Evolutionary conservation across 192 early-diverging fungal genomes (phyloP).

Genomic region (Paraglomus occultum): DNA sequence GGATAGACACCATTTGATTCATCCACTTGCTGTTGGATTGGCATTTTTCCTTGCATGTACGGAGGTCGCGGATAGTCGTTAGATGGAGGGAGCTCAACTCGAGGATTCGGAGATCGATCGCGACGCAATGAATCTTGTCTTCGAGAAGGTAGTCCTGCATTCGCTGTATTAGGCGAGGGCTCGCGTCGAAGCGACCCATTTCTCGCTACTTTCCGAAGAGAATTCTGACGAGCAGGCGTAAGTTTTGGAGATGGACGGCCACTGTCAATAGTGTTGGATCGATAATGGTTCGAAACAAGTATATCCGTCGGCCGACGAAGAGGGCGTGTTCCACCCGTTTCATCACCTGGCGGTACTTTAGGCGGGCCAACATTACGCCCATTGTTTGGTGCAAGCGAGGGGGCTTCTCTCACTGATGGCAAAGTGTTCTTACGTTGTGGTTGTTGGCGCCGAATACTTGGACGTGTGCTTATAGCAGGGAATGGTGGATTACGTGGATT

Average conservation of each 20-base stretch:
- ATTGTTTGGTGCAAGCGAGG: too few species aligned
- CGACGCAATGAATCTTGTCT: too few species aligned
- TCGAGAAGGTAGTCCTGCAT: too few species aligned
- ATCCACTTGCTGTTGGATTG: too few species aligned
- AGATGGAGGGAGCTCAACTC: too few species aligned
- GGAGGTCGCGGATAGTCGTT: too few species aligned
- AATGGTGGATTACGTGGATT: constrained; percentile 24
- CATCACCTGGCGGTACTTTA: not conserved
- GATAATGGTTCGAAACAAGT: not conserved
- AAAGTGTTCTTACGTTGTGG: not conserved
- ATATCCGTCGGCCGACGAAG: not conserved
- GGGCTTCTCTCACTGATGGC: not conserved
- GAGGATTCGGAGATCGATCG: too few species aligned
- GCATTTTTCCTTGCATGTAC: too few species aligned
- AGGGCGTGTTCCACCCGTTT: not conserved
- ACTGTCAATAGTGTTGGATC: constrained; percentile 19
- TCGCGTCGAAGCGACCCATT: not conserved
- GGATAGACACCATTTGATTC: too few species aligned
- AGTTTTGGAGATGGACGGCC: constrained; percentile 21
- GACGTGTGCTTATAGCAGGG: not conserved
- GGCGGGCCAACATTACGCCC: not conserved
- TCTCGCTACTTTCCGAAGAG: not conserved
- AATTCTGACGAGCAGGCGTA: not conserved
- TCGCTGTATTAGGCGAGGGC: too few species aligned
- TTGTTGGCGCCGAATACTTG: not conserved